Conservation (phyloP, 2,329 filamentous ascomycete genomes). For the Furcasterigmium sp. region DNA sequence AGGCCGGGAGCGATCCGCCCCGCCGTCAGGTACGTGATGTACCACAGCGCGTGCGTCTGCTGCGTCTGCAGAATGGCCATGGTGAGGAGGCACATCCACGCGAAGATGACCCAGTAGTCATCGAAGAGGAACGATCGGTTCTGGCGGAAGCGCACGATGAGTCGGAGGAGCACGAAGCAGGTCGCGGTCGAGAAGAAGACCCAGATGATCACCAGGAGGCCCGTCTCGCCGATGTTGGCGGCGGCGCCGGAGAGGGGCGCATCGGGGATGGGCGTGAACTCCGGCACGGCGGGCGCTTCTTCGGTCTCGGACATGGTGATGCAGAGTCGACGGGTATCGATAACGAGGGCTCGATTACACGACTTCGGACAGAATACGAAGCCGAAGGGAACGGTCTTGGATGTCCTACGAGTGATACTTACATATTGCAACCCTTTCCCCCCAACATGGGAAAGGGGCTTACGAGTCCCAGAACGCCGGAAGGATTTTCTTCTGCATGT, state of each 20-base stretch:
- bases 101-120: constrained; percentile 24
- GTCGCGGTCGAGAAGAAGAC: constrained; percentile 18
- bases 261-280: constrained; percentile 2
- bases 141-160: constrained; percentile 18
- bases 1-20: constrained; percentile 8
- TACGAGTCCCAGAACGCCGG: no score
- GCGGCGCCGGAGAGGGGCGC: constrained; percentile 10
- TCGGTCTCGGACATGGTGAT: no score
- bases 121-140: constrained; percentile 15
- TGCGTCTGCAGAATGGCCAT: constrained; percentile 14
- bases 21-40: constrained; percentile 10
- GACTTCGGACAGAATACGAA: no score
- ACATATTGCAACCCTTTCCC: no score
- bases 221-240: constrained; percentile 2
- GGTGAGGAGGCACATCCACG: constrained; percentile 17
- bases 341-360: no score
- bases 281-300: no score
- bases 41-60: constrained; percentile 13
- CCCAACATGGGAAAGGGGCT: no score
- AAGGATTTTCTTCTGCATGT: no score
- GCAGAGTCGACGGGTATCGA: no score
- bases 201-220: constrained; percentile 22
- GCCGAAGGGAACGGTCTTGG: no score
- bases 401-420: no score
- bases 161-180: constrained; percentile 19